phyloP scores from a whole-genome alignment of 140 eudicot species.

The Bidens hawaiensis region DNA sequence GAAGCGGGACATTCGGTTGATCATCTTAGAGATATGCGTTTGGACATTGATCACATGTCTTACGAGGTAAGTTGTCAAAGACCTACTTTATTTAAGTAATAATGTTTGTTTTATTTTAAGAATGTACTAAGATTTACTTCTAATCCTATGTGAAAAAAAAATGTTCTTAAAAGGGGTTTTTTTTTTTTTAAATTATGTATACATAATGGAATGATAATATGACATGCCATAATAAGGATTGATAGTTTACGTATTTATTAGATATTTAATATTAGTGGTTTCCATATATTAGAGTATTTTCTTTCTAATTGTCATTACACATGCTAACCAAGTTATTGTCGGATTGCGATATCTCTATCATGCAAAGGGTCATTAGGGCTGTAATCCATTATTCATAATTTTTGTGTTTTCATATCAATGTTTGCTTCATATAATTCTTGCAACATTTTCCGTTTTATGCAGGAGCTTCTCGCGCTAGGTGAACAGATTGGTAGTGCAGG shows the following conservation, averaged over 20 bases:
- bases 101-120: not conserved
- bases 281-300: no score
- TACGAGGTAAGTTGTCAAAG: conserved; percentile 65
- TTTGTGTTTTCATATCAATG: not conserved
- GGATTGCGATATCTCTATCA: not conserved
- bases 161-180: no score
- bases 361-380: not conserved
- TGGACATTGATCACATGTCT: conserved; percentile 97
- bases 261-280: not conserved
- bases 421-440: conserved; percentile 17
- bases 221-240: no score
- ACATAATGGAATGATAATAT: no score
- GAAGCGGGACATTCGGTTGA: conserved; percentile 64
- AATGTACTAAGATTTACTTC: conserved; percentile 3
- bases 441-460: conserved; percentile 18
- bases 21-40: conserved; percentile 89
- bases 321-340: not conserved
- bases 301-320: not conserved
- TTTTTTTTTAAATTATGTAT: no score
- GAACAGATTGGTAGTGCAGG: conserved; percentile 84
- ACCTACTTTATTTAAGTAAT: conserved; percentile 1
- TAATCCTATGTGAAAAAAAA: no score
- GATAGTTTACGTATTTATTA: no score
- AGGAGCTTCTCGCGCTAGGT: conserved; percentile 99
- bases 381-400: not conserved